Evolutionary conservation across 2,329 filamentous ascomycete species (phyloP).

Genomic region (Talaromyces verruculosus): DNA sequence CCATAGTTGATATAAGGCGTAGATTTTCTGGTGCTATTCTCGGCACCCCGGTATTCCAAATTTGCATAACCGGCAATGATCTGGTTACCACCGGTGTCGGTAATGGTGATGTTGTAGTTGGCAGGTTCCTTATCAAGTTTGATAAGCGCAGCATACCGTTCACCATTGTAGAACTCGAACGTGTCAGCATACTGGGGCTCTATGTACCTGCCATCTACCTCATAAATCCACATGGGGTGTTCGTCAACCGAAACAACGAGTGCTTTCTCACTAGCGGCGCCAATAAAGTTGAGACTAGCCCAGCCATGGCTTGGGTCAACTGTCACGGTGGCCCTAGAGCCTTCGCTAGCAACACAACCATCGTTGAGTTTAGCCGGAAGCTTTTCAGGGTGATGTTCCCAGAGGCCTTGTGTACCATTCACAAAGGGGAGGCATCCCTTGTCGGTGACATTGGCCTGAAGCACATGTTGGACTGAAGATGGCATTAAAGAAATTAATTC

Average conservation of each 20-base stretch:
- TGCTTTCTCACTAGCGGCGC: conserved; percentile 33
- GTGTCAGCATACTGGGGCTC: conserved; percentile 41
- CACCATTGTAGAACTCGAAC: conserved; percentile 37
- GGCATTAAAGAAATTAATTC: conserved; percentile 19
- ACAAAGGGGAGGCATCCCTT: conserved; percentile 22
- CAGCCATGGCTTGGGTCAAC: conserved; percentile 38
- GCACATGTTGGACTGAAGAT: conserved; percentile 6
- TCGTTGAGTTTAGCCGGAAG: conserved; percentile 20
- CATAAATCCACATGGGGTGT: conserved; percentile 48
- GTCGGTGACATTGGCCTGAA: conserved; percentile 28
- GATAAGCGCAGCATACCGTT: conserved; percentile 45
- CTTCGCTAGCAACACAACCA: conserved; percentile 26
- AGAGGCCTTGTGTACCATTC: conserved; percentile 17
- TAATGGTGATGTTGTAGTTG: conserved; percentile 57
- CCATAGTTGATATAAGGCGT: conserved; percentile 53
- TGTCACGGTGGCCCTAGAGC: conserved; percentile 30
- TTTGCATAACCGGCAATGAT: conserved; percentile 56
- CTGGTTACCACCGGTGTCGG: conserved; percentile 53
- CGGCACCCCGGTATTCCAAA: conserved; percentile 43
- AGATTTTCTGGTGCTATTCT: conserved; percentile 28
- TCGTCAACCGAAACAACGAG: conserved; percentile 46
- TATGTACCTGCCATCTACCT: conserved; percentile 46
- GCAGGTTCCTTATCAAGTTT: conserved; percentile 47
- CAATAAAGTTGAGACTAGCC: conserved; percentile 42
- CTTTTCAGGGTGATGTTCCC: conserved; percentile 19